Evolutionary conservation across 495 filamentous ascomycete species (phyloP).

Genomic region (Parachaetomium inaequale): DNA sequence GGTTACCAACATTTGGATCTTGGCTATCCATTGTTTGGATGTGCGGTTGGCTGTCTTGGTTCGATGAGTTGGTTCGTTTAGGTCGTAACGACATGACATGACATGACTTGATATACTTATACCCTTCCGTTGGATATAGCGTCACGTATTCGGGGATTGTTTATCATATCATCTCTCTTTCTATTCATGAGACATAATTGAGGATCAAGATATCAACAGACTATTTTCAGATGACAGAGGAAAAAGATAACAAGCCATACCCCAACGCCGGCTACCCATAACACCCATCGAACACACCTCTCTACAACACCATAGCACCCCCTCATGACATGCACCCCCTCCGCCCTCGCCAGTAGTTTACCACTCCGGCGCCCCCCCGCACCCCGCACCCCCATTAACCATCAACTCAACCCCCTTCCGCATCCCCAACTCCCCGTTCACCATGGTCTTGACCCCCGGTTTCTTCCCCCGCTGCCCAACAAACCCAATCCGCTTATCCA

Average conservation of each 20-base stretch:
- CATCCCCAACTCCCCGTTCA: slow-evolving; percentile 33
- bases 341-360: slow-evolving; percentile 28
- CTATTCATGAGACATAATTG: not conserved
- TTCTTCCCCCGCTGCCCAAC: slow-evolving; percentile 40
- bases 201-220: not conserved
- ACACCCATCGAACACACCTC: not conserved
- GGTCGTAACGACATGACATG: not conserved
- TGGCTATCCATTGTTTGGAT: not conserved
- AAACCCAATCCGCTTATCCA: slow-evolving; percentile 61
- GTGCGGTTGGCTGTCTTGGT: not conserved
- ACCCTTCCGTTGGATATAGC: not conserved
- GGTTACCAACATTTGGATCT: no score
- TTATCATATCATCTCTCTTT: not conserved
- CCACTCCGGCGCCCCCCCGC: slow-evolving; percentile 64
- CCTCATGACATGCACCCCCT: not conserved
- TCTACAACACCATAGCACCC: not conserved
- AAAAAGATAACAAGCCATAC: not conserved
- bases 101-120: not conserved
- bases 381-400: slow-evolving; percentile 36
- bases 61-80: not conserved
- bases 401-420: slow-evolving; percentile 45
- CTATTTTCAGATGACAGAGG: not conserved
- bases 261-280: not conserved
- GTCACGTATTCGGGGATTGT: no score
- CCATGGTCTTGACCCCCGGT: slow-evolving; percentile 43